Evolutionary conservation across 352 stramenopile genomes (phyloP).

Genomic region (Phytophthora tubulina): DNA sequence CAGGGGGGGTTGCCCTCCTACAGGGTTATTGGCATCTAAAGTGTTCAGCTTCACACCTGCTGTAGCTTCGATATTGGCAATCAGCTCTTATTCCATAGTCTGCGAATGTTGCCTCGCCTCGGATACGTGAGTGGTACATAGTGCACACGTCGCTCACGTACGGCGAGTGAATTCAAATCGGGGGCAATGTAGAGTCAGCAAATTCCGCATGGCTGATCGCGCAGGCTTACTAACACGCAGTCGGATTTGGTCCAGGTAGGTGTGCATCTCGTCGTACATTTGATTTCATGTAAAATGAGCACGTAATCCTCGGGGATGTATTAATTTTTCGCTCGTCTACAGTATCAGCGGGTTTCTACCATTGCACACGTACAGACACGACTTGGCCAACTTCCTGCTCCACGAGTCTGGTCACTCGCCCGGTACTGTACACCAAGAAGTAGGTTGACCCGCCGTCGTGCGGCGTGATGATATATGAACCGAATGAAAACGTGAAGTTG

Average conservation of each 20-base stretch:
- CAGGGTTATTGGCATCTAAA: too few relatives aligned
- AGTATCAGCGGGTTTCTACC: not conserved
- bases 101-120: not conserved
- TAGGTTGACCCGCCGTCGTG: too few relatives aligned
- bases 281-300: conserved; percentile 15
- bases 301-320: conserved; percentile 11
- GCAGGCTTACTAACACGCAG: not conserved
- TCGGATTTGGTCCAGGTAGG: conserved; percentile 2
- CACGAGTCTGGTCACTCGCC: too few relatives aligned
- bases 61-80: too few relatives aligned
- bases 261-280: conserved; percentile 24
- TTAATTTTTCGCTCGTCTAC: conserved; percentile 1
- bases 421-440: too few relatives aligned
- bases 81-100: not conserved
- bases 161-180: conserved; percentile 17
- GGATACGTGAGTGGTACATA: conserved; percentile 20
- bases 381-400: conserved; percentile 9
- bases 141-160: conserved; percentile 24
- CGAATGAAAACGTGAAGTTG: too few relatives aligned
- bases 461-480: too few relatives aligned
- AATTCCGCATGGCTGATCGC: conserved; percentile 6
- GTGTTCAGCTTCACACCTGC: too few relatives aligned
- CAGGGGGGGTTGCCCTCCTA: too few relatives aligned
- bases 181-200: conserved; percentile 16
- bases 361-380: conserved; percentile 6